Conservation (phyloP, 2,329 filamentous ascomycete species). For the Alternaria triticina region DNA sequence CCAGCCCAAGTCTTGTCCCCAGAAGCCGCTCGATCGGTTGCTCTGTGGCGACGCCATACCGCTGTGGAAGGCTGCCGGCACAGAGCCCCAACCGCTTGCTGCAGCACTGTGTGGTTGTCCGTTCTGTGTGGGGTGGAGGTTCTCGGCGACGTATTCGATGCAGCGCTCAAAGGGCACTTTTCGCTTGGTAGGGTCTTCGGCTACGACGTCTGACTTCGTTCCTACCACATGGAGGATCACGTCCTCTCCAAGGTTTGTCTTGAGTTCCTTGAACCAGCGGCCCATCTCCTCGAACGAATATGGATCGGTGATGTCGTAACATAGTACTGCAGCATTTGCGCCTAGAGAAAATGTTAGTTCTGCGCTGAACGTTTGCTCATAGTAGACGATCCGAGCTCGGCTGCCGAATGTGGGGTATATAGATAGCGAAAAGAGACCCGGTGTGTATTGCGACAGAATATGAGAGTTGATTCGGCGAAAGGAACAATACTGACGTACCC, state of each 20-base stretch:
- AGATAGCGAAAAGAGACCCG: background rate
- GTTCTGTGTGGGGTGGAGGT: slow-evolving; percentile 74
- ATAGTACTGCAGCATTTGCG: slow-evolving; percentile 90
- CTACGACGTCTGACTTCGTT: slow-evolving; percentile 79
- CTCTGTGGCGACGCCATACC: slow-evolving; percentile 55
- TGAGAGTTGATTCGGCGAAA: background rate
- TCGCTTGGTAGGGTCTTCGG: slow-evolving; percentile 76
- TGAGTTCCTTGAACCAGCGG: slow-evolving; percentile 84
- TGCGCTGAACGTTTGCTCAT: background rate
- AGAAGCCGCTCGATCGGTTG: slow-evolving; percentile 73
- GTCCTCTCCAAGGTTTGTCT: slow-evolving; percentile 75
- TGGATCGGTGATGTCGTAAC: slow-evolving; percentile 91
- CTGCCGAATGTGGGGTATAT: background rate
- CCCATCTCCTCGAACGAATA: slow-evolving; percentile 91
- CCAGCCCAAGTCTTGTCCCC: slow-evolving; percentile 93
- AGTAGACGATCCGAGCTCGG: background rate
- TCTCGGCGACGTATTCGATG: slow-evolving; percentile 93
- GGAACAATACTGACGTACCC: slow-evolving; percentile 35
- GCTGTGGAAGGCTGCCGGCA: slow-evolving; percentile 49
- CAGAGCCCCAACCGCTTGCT: slow-evolving; percentile 32
- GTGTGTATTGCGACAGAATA: background rate
- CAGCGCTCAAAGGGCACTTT: slow-evolving; percentile 94
- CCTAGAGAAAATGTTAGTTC: slow-evolving; percentile 53
- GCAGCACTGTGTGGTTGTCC: slow-evolving; percentile 26
- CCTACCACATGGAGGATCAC: slow-evolving; percentile 94